Base-by-base conservation (phyloP, 2,329 filamentous ascomycete genomes). In the Sarocladium kiliense region DNA sequence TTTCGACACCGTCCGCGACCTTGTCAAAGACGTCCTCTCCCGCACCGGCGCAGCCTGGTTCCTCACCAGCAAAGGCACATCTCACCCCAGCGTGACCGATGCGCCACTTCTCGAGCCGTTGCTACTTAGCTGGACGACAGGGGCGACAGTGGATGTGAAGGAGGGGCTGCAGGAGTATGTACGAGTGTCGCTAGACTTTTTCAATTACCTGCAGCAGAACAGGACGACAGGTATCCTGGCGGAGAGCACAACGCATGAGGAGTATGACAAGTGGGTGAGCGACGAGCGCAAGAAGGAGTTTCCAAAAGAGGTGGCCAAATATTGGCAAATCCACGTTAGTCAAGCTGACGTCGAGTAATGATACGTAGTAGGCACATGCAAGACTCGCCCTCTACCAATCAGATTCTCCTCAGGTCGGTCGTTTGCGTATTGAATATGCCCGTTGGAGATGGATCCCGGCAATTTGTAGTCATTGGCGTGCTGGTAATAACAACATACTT, bases 61-160 rank as follows among this genome's bases (percentile, higher is more conserved):
- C 66, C 65, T 81, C 61, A 82, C 79, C 1, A 75, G 74, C 26
- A 63, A 80, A 1, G 77, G 77, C 30, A 82, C 79, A 0, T 71
- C 82, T 0, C 85, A 88, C 61, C 83, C 85, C 0, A 82, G 78
- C 10, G 80, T 86, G 19, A 87, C 85, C 0, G 85, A 88, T 62
- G 85, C 85, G 16, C 84, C 85, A 0, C 71, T 88, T 2, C 75
- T 88, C 7, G 78, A 86, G 58, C 85, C 85, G 0, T 68, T 78
- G 53, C 69, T 88, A 26, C 72, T 88, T 44, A 76, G 79, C 55
- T 79, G 81, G 71, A 81, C 81, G 0, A 87, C 84, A 0, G 82
- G 83, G 0, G 80, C 84, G 0, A 78, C 73, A 1, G 75, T 86
- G n/a, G 71, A 82, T 54, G 78, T 78, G 1, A 73, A 72, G 42